Base-by-base conservation (phyloP, 192 early-diverging fungal species). In the Borealophlyctis nickersoniae region DNA sequence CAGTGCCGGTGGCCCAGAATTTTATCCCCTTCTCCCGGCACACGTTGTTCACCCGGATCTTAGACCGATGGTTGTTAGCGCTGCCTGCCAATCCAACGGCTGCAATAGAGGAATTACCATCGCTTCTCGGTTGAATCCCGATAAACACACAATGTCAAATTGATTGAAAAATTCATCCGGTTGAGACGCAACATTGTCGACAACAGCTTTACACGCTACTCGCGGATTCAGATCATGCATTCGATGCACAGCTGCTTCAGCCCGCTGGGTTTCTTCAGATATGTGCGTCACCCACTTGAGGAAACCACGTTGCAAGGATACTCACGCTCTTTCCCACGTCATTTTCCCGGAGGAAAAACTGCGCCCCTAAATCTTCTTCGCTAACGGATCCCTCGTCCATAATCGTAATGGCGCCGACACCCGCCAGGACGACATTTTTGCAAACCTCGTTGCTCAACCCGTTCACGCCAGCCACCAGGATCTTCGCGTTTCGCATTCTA, bases 371-470 rank as follows among this genome's bases (percentile, higher is more conserved):
- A 66, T 94, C 91, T 49, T 80, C 60, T 22, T 76, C 63, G 0
- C 60, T 72, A 0, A 94, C 89, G 0, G 55, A 57, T 7, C 73
- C 62, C 16, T 73, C 65, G 60, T 94, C 94, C 34, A 86, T 50
- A 0, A 98, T 58, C 0, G 87, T 88, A 14, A 98, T 67, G 0
- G 74, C 70, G 1, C 91, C 92, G 16, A 96, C 69, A 19, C 96
- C 96, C 0, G 94, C 87, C 4, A 98, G 77, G 0, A 92, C 92
- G 36, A 97, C 74, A 72, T 98, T 98, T 72, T 98, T 98, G 76
- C 86, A 81, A 24, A 92, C 78, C 68, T 98, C 96, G 58, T 88
- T 90, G 34, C 84, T 85, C 35, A 96, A 71, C 0, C 86, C 88
- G 50, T 77, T 85, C 22, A 92, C 70, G 7, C 90, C 89, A 22